Evolutionary conservation across 345 rosid genomes (phyloP), one percentile per base, ranked within the genome.

Genomic region (Citrus hindsii): DNA sequence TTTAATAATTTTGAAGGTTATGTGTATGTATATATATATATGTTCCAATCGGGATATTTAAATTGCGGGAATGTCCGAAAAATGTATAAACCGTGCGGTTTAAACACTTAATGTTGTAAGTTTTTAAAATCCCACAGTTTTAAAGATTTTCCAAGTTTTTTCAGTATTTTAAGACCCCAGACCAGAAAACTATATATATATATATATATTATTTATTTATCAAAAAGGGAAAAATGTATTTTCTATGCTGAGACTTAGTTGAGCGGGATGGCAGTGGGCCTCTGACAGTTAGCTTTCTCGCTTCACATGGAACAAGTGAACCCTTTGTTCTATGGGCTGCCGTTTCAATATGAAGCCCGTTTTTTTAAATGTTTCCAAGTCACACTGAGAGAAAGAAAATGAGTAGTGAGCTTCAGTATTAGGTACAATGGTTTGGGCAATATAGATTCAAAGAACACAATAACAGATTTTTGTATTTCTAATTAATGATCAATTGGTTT

Each of bases 51-150:
- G 0, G 35, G 1, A 33, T 33, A 33, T 33, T 33, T 5, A 33
- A 33, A 33, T 0, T 33, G 0, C 6, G 5, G 33, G 5, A 32
- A 32, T 32, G 0, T 32, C 0, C 0, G 0, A 0, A 33, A 33
- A 33, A 33, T 5, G 0, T 0, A 33, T 4, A 33, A 33, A 33
- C 1, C 6, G 35, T 33, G 0, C 6, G 1, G 6, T 5, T 33
- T 33, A 33, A 33, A 0, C 1, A 5, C 35, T 33, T 33, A 33
- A 33, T 5, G 6, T 33, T 5, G 1, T 33, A 5, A 33, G 35
- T 0, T 5, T 33, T 33, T 33, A 33, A 33, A 33, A 33, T 0
- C 0, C 0, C 0, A 0, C 1, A 0, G 0, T 33, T 33, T 33
- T 33, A 0, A 33, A 0, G 4, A 33, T 4, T 33, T 33, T 0